A percentile compares a stretch with the other conserved stretches of the same genome.
These are phyloP conservation scores for Calocybe gangraenosa DNA, from an alignment of 768 basidiomycete species.

Conservation along the genomic window DNA sequence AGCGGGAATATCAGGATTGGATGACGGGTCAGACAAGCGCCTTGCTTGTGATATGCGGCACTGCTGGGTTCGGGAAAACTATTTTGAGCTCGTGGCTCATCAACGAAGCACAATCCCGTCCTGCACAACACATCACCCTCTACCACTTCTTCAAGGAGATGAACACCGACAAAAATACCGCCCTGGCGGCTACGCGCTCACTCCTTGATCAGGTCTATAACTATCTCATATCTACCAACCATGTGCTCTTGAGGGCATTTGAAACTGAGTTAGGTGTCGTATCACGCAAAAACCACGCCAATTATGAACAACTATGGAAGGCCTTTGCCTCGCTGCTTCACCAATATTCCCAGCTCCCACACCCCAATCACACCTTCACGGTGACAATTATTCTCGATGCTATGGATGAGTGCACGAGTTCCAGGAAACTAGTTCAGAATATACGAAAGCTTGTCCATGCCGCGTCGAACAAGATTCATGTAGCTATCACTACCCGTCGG, in stretches of 20 bases:
- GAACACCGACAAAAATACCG: background rate
- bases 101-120: background rate
- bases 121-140: background rate
- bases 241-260: background rate
- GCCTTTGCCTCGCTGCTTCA: background rate
- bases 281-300: background rate
- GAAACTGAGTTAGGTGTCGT: background rate
- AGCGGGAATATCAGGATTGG: conserved; percentile 1
- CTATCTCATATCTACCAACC: background rate
- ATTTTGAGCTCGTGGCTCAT: conserved; percentile 6
- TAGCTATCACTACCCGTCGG: conserved; percentile 1
- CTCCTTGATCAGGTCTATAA: background rate
- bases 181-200: conserved; percentile 2
- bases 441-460: background rate
- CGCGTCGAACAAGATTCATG: background rate
- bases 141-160: conserved; percentile 4
- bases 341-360: background rate
- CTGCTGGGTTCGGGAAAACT: conserved; percentile 4
- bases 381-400: conserved; percentile 3
- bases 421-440: background rate
- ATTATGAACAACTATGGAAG: background rate
- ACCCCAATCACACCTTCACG: too few species aligned
- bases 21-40: background rate
- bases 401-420: conserved; percentile 4
- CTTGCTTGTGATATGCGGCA: conserved; percentile 2